These are phyloP conservation scores for Gillenia trifoliata DNA, from an alignment of 306 rosid species.

Conservation along the genomic window DNA sequence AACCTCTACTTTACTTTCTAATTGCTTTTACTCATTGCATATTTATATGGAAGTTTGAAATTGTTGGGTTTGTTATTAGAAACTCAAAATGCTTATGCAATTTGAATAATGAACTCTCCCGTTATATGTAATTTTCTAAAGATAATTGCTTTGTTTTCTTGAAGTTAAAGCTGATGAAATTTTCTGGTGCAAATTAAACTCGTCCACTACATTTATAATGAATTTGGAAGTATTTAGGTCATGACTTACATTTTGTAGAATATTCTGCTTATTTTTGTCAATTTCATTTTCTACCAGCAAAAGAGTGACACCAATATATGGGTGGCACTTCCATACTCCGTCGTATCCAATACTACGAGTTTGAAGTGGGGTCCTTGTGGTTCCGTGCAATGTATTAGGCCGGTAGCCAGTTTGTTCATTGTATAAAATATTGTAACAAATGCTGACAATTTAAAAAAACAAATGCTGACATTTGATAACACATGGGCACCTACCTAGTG, in stretches of 20 bases:
- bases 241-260: constrained; percentile 47
- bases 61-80: neutral
- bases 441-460: too few species aligned
- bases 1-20: neutral
- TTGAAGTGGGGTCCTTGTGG: too few species aligned
- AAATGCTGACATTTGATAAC: too few species aligned
- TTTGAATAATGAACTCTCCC: neutral
- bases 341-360: too few species aligned
- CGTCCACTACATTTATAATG: constrained; percentile 85
- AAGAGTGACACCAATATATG: neutral
- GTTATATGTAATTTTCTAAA: neutral
- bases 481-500: too few species aligned
- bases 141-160: neutral
- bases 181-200: constrained; percentile 52
- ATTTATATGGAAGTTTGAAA: neutral
- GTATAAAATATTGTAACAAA: too few species aligned
- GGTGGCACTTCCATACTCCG: too few species aligned
- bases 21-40: neutral
- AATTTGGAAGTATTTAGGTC: constrained; percentile 74
- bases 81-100: neutral
- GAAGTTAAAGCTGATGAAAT: constrained; percentile 2
- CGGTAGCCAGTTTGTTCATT: too few species aligned
- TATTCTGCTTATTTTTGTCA: neutral
- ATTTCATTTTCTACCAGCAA: neutral
- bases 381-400: too few species aligned